Conservation (phyloP, 2,329 filamentous ascomycete genomes). For the Periconia digitata region DNA sequence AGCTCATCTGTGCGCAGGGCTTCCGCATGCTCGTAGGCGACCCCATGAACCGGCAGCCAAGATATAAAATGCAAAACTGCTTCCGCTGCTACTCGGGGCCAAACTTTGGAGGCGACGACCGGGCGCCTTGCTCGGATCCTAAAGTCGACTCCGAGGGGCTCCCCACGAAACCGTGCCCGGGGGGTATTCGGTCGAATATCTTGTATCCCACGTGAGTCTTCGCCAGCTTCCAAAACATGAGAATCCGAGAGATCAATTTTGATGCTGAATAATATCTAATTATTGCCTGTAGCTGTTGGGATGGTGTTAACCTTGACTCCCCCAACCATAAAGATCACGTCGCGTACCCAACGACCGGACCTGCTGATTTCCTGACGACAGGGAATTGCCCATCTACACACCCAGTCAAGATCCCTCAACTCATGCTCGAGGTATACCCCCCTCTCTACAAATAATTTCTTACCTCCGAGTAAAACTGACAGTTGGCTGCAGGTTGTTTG, state of each 20-base stretch:
- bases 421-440: slow-evolving; percentile 45
- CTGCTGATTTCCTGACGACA: slow-evolving; percentile 20
- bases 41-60: slow-evolving; percentile 20
- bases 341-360: slow-evolving; percentile 44
- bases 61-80: slow-evolving; percentile 42
- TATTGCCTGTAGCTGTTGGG: slow-evolving; percentile 27
- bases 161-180: slow-evolving; percentile 21
- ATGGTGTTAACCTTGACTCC: slow-evolving; percentile 53
- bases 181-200: slow-evolving; percentile 34
- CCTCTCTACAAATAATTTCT: slow-evolving; percentile 8
- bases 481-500: slow-evolving; percentile 31
- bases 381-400: slow-evolving; percentile 46
- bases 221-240: background rate
- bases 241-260: background rate
- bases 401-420: slow-evolving; percentile 51
- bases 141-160: slow-evolving; percentile 21
- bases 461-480: slow-evolving; percentile 24
- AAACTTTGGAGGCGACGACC: slow-evolving; percentile 49
- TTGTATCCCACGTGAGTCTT: slow-evolving; percentile 22
- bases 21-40: slow-evolving; percentile 46
- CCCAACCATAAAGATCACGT: slow-evolving; percentile 58
- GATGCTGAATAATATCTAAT: background rate
- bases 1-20: background rate
- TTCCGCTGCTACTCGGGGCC: slow-evolving; percentile 50
- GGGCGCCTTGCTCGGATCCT: slow-evolving; percentile 30